Evolutionary conservation across 2,329 filamentous ascomycete species (phyloP).

Genomic region (Penicillium sp.): DNA sequence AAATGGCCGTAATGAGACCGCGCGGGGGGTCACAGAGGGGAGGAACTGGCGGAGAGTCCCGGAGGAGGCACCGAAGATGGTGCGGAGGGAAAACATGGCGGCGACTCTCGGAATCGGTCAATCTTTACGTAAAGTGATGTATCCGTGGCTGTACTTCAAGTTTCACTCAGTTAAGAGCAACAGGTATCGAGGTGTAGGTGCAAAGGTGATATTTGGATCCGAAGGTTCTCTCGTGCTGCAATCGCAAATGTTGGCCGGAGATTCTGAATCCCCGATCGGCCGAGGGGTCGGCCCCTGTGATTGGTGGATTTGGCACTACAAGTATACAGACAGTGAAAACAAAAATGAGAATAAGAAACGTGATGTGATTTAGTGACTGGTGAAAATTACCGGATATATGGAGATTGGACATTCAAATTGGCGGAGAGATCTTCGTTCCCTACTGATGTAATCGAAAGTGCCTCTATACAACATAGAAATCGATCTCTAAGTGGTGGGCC

Average conservation of each 20-base stretch:
- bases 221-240: conserved; percentile 18
- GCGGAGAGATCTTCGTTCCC: no score
- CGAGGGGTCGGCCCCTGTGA: conserved; percentile 4
- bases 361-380: not conserved
- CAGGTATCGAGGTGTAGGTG: conserved; percentile 1
- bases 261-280: conserved; percentile 30
- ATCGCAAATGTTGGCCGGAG: conserved; percentile 32
- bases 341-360: not conserved
- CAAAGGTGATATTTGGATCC: conserved; percentile 16
- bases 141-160: conserved; percentile 9
- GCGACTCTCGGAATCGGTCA: not conserved
- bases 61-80: conserved; percentile 33
- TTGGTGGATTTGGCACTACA: conserved; percentile 6
- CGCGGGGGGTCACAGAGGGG: conserved; percentile 29
- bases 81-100: conserved; percentile 38
- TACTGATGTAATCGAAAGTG: no score
- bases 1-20: conserved; percentile 33
- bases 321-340: not conserved
- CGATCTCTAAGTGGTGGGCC: not conserved
- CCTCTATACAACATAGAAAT: no score
- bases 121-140: not conserved
- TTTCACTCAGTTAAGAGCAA: not conserved
- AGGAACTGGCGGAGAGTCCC: conserved; percentile 36
- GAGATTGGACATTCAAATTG: no score
- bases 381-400: no score